Evolutionary conservation across 2,329 filamentous ascomycete species (phyloP), one percentile per base, ranked within the genome.

Genomic region (Verticillium longisporum): DNA sequence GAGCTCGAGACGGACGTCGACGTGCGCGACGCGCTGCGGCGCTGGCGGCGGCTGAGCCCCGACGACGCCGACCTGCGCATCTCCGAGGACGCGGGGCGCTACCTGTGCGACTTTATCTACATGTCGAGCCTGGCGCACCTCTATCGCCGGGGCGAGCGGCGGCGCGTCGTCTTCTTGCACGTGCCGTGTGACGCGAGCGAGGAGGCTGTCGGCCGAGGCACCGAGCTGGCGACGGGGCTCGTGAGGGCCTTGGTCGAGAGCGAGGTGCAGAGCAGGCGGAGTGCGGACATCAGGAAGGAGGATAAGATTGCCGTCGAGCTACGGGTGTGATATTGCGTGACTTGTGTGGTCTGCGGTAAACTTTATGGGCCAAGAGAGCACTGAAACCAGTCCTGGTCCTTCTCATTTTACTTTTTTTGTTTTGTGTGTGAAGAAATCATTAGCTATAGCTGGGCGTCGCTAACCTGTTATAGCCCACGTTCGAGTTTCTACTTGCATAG

Each of bases 51-150:
- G 36, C 72, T 79, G 13, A 77, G 79, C 58, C 60, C 77, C 78
- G 67, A 72, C 54, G 70, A 75, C 55, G 65, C 73, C 57, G 78
- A 82, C 64, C 71, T 87, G 7, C 80, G 84, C 36, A 76, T 89
- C 45, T 91, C 88, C 0, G 81, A 86, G 54, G 87, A 93, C 66
- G 85, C 90, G 0, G 90, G 90, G 2, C 82, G 82, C 21, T 93
- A 88, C 71, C 78, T 92, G 15, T 93, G 90, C 73, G 90, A 93
- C 70, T 93, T 90, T 69, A 91, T 89, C 66, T 91, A 89, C 72
- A 92, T 86, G 73, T 86, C 84, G 6, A 89, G 86, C 63, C 72
- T 92, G 66, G 80, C 88, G 21, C 76, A 86, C 61, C 74, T 86
- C 38, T 77, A 75, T 67, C 82, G 80, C 69, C 72, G 77, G 56